Evolutionary conservation across 495 filamentous ascomycete species (phyloP), one percentile per base, ranked within the genome.

Genomic region (Bryoglossum gracile): DNA sequence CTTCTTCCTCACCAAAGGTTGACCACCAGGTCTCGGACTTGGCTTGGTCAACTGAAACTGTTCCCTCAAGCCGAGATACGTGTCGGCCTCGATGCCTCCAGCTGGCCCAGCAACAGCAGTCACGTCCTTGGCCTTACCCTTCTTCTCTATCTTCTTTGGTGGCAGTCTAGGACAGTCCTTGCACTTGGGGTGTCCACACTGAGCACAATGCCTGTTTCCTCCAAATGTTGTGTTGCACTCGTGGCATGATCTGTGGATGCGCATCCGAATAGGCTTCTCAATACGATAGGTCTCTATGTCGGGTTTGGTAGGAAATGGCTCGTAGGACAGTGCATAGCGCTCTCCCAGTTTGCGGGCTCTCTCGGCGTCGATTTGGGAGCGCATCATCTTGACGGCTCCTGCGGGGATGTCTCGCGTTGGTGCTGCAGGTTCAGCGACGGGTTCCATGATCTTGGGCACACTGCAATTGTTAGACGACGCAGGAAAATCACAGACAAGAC

Each of bases 181-280:
- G 75, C 87, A 94, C 32, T 85, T 75, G 35, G 67, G 73, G 65
- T 94, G 87, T 50, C 82, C 73, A 65, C 87, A 94, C 26, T 77
- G 78, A 53, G 69, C 63, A 65, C 87, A 94, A 35, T 78, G 66
- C 59, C 81, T 87, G 48, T 82, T 79, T 16, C 73, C 63, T 40
- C 84, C 86, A 63, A 83, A 94, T 14, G 74, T 74, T 3, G 81
- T 80, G 52, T 83, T 74, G 63, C 87, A 94, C 49, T 75, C 76
- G 61, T 94, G 87, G 58, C 87, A 94, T 46, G 72, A 80, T 44
- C 86, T 83, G 56, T 87, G 90, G 28, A 95, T 83, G 25, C 91
- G 79, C 84, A 97, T 94, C 54, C 88, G 85, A 52, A 95, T 87
- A 14, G 86, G 80, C 65, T 91, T 94, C 62, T 91, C 81, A 14